phyloP scores from a whole-genome alignment of 306 rosid species.

The Sophora flavescens region DNA sequence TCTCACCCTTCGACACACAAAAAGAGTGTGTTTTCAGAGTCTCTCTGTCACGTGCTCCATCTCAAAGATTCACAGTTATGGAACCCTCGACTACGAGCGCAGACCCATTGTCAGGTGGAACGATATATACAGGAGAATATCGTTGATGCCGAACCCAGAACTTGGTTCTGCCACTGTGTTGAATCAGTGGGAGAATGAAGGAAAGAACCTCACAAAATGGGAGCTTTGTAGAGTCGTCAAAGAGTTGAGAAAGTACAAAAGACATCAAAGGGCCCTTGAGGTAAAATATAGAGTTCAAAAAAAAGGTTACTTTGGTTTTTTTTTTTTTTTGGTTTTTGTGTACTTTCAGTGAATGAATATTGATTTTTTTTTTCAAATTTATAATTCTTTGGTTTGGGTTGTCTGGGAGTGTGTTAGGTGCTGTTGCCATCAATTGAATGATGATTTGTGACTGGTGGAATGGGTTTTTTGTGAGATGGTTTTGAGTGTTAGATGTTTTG shows the following conservation, averaged over 20 bases:
- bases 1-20: slow-evolving; percentile 33
- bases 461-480: neutral
- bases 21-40: slow-evolving; percentile 22
- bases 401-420: neutral
- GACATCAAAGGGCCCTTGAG: slow-evolving; percentile 75
- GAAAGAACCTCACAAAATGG: slow-evolving; percentile 76
- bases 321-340: neutral
- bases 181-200: slow-evolving; percentile 90
- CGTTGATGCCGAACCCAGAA: slow-evolving; percentile 65
- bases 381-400: no score
- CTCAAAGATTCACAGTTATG: slow-evolving; percentile 75
- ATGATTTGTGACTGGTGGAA: neutral
- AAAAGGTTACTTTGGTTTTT: neutral
- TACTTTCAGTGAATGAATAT: no score
- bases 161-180: slow-evolving; percentile 68
- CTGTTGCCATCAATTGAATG: neutral
- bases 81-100: slow-evolving; percentile 74
- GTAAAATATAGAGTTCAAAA: slow-evolving; percentile 43
- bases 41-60: slow-evolving; percentile 61
- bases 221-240: slow-evolving; percentile 80
- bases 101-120: slow-evolving; percentile 76
- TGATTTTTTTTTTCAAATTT: neutral
- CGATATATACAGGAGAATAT: slow-evolving; percentile 66
- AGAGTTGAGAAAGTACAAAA: slow-evolving; percentile 81
- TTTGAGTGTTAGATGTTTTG: neutral